Evolutionary conservation across 257 asterid species (phyloP).

Genomic region (Jacaranda mimosifolia): DNA sequence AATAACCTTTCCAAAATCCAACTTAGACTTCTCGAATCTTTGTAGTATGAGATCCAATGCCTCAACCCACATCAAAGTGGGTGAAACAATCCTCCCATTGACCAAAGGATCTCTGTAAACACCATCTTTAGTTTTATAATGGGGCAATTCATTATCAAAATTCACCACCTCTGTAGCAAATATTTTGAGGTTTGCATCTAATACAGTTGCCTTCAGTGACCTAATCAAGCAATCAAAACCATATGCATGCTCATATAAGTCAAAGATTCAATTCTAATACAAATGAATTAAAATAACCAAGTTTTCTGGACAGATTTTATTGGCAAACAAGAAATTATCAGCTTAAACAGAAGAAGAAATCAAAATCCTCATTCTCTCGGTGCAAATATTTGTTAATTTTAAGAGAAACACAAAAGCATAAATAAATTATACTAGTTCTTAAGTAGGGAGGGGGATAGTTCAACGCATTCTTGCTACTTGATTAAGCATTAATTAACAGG

Average conservation of each 20-base stretch:
- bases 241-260: neutral
- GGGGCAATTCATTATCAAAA: constrained; percentile 64
- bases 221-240: constrained; percentile 43
- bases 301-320: neutral
- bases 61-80: constrained; percentile 71
- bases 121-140: constrained; percentile 74
- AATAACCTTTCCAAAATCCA: constrained; percentile 55
- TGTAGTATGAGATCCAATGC: constrained; percentile 64
- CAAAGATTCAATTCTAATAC: constrained; percentile 12
- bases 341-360: neutral
- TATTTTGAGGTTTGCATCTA: constrained; percentile 64
- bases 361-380: neutral
- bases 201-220: constrained; percentile 68
- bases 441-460: neutral
- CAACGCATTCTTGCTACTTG: neutral
- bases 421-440: neutral
- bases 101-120: constrained; percentile 57
- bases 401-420: neutral
- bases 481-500: neutral
- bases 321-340: neutral
- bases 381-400: neutral
- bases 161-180: constrained; percentile 55
- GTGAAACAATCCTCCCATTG: constrained; percentile 65
- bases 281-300: neutral
- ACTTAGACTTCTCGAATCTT: constrained; percentile 48